Evolutionary conservation across 73 alveolate genomes (phyloP).

Genomic region (Tetrahymena thermophila): DNA sequence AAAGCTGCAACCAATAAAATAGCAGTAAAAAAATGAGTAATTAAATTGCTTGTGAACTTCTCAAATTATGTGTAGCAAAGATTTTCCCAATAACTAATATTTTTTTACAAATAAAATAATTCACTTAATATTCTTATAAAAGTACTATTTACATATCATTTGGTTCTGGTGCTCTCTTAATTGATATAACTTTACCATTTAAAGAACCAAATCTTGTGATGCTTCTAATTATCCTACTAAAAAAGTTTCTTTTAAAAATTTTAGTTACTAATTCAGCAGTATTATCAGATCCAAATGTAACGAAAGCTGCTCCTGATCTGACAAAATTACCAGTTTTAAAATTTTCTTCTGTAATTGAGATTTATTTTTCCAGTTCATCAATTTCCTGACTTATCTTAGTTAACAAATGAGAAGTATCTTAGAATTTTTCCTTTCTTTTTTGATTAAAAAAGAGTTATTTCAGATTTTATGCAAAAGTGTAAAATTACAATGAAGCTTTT

Average conservation of each 20-base stretch:
- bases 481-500: not conserved
- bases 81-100: not conserved
- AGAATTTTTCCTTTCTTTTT: not conserved
- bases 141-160: not conserved
- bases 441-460: not conserved
- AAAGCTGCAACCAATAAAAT: not conserved
- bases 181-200: not conserved
- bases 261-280: not conserved
- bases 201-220: not conserved
- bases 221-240: not conserved
- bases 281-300: not conserved
- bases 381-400: not conserved
- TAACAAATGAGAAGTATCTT: not conserved
- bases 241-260: not conserved
- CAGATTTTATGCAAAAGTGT: not conserved
- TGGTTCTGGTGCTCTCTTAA: not conserved
- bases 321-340: not conserved
- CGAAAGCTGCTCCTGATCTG: not conserved
- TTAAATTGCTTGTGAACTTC: not conserved
- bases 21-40: not conserved
- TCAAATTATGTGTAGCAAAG: not conserved
- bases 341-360: not conserved
- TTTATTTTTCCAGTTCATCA: not conserved
- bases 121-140: not conserved
- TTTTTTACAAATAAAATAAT: not conserved